Evolutionary conservation across 1,139 yeast genomes (phyloP), one percentile per base, ranked within the genome.

Genomic region (Yamadazyma atlantica): DNA sequence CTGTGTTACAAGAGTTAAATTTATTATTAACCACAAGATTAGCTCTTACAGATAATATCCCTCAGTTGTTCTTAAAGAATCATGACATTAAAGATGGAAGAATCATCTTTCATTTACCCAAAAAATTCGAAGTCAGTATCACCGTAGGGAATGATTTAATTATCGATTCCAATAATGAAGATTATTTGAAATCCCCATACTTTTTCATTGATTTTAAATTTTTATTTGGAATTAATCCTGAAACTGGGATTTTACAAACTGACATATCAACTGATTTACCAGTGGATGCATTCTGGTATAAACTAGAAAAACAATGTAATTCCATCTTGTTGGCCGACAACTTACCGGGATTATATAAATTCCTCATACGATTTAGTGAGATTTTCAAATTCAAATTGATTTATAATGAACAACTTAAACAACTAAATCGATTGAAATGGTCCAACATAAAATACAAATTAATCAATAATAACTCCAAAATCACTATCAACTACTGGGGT

Each of bases 161-260:
- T 7, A 81, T 85, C 44, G 85, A 83, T 37, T 64, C 70, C 18
- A 16, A 28, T 28, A 57, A 54, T 1, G 60, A 53, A 6, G 73
- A 67, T 17, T 65, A 67, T 47, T 45, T 43, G 23, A 57, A 60
- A 35, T 78, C 89, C 0, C 90, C 90, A 10, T 83, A 85, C 50
- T 83, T 81, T 53, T 71, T 85, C 48, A 85, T 92, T 24, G 94
- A 87, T 55, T 85, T 89, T 59, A 72, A 78, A 41, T 78, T 88
- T 43, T 64, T 75, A 3, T 79, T 82, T 48, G 76, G 76, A 3
- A 62, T 73, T 16, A 42, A 40, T 32, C 37, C 32, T 16, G 38
- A 38, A 8, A 43, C 38, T 24, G 17, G 17, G 8, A 17, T 42
- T 14, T 48, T 67, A 30, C 64, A 64, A 30, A 59, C 69, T 35